Evolutionary conservation across 331 rosid species (phyloP).

Genomic region (Rhamnella rubrinervis): DNA sequence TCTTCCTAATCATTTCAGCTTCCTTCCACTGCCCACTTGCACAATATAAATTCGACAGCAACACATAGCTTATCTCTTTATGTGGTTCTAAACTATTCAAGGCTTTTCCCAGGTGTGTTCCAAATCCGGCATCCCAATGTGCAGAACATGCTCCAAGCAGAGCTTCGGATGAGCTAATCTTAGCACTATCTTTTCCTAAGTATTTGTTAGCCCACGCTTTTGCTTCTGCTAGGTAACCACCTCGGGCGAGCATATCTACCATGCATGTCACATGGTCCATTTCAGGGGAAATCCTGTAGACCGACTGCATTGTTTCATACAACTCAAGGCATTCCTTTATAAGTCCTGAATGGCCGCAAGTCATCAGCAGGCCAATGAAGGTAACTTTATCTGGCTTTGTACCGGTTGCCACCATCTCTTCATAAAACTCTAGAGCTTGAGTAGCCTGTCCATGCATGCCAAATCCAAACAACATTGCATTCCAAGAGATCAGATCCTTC

Average conservation of each 20-base stretch:
- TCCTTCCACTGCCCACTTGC: constrained; percentile 73
- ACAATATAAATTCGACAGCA: constrained; percentile 70
- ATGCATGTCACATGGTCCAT: constrained; percentile 72
- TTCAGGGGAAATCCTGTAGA: constrained; percentile 49
- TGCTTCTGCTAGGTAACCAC: constrained; percentile 65
- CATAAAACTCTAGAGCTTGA: constrained; percentile 43
- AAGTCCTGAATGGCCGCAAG: constrained; percentile 84
- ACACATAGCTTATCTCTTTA: constrained; percentile 59
- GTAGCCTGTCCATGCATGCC: constrained; percentile 61
- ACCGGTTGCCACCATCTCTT: constrained; percentile 53
- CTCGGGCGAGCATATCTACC: constrained; percentile 83
- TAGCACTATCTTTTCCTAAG: constrained; percentile 26
- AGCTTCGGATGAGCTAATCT: constrained; percentile 41
- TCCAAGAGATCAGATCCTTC: constrained; percentile 82
- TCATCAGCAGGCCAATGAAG: constrained; percentile 71
- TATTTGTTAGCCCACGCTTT: constrained; percentile 42
- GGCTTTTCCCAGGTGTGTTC: constrained; percentile 47
- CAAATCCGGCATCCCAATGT: constrained; percentile 47
- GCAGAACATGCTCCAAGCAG: constrained; percentile 66
- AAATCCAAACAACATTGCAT: constrained; percentile 68
- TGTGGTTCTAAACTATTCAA: constrained; percentile 48
- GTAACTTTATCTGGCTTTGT: constrained; percentile 75
- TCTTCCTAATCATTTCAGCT: constrained; percentile 70
- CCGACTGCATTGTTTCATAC: constrained; percentile 53
- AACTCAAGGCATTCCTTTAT: constrained; percentile 50